These are phyloP conservation scores for Tolypocladium album DNA, from an alignment of 2,329 filamentous ascomycete species.

Conservation along the genomic window DNA sequence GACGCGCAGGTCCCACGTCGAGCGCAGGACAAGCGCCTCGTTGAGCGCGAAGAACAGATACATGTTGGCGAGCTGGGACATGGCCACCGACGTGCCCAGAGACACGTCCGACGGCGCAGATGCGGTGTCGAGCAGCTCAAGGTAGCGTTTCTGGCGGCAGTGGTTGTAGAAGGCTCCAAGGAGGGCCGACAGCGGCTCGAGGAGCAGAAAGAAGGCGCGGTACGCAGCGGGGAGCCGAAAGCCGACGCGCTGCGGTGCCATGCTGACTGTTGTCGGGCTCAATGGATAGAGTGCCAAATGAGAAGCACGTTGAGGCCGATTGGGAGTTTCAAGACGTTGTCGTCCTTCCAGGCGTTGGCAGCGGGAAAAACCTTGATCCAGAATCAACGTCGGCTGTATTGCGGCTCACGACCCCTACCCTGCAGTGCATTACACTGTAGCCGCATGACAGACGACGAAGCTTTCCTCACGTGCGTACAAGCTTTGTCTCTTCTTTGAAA, in stretches of 20 bases:
- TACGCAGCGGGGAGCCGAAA: slow-evolving; percentile 50
- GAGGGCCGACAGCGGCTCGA: slow-evolving; percentile 51
- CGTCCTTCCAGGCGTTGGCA: background rate
- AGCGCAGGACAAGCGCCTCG: slow-evolving; percentile 64
- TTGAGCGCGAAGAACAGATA: slow-evolving; percentile 70
- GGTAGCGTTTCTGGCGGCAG: slow-evolving; percentile 43
- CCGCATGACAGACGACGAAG: background rate
- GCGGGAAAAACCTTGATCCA: background rate
- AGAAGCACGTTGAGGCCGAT: background rate
- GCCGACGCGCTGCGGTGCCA: slow-evolving; percentile 18
- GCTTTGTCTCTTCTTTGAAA: too few relatives aligned
- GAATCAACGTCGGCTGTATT: background rate
- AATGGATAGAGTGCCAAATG: background rate
- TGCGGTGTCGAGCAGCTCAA: slow-evolving; percentile 49
- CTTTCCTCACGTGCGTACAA: background rate
- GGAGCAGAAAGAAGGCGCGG: slow-evolving; percentile 61
- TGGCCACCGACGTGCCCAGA: slow-evolving; percentile 50
- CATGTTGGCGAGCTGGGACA: slow-evolving; percentile 68
- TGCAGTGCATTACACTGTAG: background rate
- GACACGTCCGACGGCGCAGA: slow-evolving; percentile 36
- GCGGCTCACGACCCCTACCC: background rate
- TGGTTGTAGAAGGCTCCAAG: slow-evolving; percentile 42
- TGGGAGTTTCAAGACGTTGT: background rate
- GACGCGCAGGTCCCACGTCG: slow-evolving; percentile 55
- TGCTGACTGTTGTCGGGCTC: slow-evolving; percentile 1